Evolutionary conservation across 768 basidiomycete genomes (phyloP).

Genomic region (Podaxis sp.): DNA sequence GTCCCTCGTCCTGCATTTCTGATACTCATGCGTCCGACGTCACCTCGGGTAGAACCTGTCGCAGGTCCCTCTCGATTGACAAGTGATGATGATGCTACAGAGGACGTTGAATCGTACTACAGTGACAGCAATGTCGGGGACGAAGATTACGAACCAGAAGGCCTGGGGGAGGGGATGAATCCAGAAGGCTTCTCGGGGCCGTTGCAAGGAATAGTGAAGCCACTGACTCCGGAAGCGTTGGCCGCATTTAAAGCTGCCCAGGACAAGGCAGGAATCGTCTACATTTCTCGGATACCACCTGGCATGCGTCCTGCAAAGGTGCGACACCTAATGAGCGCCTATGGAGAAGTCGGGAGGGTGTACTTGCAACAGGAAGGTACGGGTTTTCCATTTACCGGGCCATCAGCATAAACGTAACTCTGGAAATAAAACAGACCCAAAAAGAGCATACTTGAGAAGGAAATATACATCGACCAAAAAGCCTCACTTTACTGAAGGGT

Average conservation of each 20-base stretch:
- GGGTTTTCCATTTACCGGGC: not conserved
- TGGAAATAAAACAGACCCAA: constrained; percentile 54
- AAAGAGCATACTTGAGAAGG: constrained; percentile 78
- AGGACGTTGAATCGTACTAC: constrained; percentile 4
- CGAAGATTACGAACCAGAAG: constrained; percentile 24
- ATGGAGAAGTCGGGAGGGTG: constrained; percentile 89
- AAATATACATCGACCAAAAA: constrained; percentile 85
- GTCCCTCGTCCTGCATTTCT: not conserved
- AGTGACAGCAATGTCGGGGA: constrained; percentile 17
- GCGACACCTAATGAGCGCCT: constrained; percentile 85
- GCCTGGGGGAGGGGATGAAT: constrained; percentile 50
- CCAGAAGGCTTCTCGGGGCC: constrained; percentile 54
- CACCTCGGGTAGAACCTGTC: not conserved
- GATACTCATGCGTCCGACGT: not conserved
- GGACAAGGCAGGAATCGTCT: constrained; percentile 81
- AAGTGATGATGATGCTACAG: not conserved
- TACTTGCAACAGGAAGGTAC: constrained; percentile 92
- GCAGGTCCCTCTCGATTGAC: not conserved
- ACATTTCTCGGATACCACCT: constrained; percentile 95
- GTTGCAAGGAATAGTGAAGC: constrained; percentile 59
- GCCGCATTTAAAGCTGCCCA: constrained; percentile 73
- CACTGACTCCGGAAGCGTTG: constrained; percentile 71
- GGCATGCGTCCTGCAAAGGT: constrained; percentile 98
- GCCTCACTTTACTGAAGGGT: constrained; percentile 91
- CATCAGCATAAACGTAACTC: not conserved